These are phyloP conservation scores for Penicillium carneum DNA, from an alignment of 2,329 filamentous ascomycete species.

Conservation along the genomic window DNA sequence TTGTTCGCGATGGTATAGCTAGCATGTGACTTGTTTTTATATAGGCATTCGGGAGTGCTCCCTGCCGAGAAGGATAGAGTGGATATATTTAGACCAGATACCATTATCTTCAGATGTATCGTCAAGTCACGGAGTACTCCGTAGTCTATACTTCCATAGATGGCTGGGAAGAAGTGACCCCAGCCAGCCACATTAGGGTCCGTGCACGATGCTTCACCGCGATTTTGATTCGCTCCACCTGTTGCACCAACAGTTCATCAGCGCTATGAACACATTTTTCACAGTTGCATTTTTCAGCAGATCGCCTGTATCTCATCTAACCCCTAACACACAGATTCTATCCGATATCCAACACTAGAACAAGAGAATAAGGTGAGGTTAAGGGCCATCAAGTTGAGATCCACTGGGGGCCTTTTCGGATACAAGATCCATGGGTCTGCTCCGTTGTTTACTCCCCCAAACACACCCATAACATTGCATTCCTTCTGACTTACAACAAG, in stretches of 20 bases:
- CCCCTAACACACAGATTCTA: not conserved
- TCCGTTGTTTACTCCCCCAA: constrained; percentile 28
- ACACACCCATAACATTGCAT: constrained; percentile 38
- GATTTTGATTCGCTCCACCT: constrained; percentile 40
- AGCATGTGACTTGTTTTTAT: not conserved
- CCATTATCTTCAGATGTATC: not conserved
- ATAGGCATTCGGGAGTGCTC: too few relatives aligned
- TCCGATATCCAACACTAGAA: not conserved
- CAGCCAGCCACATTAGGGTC: constrained; percentile 28
- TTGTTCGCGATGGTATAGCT: not conserved
- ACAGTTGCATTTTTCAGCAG: constrained; percentile 2
- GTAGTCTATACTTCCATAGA: not conserved
- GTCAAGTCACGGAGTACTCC: not conserved
- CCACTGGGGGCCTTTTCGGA: constrained; percentile 12
- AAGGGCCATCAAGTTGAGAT: constrained; percentile 11
- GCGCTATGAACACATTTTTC: constrained; percentile 21
- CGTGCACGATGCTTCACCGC: constrained; percentile 38
- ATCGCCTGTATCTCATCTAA: constrained; percentile 14
- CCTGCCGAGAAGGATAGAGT: not conserved
- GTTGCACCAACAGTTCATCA: constrained; percentile 29
- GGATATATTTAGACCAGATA: not conserved
- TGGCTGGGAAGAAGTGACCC: constrained; percentile 18
- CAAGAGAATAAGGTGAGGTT: not conserved
- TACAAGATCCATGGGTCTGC: constrained; percentile 22
- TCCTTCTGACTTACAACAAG: constrained; percentile 16